A percentile compares a stretch with the other conserved stretches of the same genome.
Evolutionary conservation across 352 stramenopile species (phyloP).

Genomic region (Pythium volutum): DNA sequence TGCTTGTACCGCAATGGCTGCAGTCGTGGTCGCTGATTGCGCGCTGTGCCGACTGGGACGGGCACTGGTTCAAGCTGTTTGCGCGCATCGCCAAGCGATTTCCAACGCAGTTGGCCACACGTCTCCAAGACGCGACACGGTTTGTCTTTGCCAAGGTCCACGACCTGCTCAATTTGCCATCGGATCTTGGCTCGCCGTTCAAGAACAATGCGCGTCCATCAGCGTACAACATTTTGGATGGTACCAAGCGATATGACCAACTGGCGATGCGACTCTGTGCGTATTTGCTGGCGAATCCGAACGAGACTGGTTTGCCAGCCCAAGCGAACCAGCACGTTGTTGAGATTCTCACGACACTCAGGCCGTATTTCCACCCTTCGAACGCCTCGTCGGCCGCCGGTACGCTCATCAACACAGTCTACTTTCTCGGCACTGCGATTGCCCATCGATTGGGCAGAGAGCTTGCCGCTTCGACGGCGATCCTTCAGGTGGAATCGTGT

Average conservation of each 20-base stretch:
- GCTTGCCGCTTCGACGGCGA: conserved; percentile 22
- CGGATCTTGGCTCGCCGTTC: conserved; percentile 60
- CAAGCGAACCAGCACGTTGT: conserved; percentile 46
- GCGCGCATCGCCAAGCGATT: conserved; percentile 57
- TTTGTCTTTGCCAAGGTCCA: conserved; percentile 74
- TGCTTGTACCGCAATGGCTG: conserved; percentile 54
- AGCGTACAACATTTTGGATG: conserved; percentile 43
- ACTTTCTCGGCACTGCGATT: conserved; percentile 52
- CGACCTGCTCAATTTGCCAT: conserved; percentile 55
- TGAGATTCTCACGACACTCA: conserved; percentile 54
- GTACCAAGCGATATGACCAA: conserved; percentile 54
- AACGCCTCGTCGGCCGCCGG: conserved; percentile 62
- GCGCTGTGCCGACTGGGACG: conserved; percentile 56
- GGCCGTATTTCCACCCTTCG: conserved; percentile 72
- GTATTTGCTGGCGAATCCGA: conserved; percentile 38
- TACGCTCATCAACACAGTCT: conserved; percentile 47
- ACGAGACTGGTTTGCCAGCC: conserved; percentile 6
- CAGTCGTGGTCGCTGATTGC: conserved; percentile 52
- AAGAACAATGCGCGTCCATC: conserved; percentile 60
- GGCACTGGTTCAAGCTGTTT: conserved; percentile 72
- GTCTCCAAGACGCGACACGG: conserved; percentile 28
- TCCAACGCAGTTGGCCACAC: conserved; percentile 11
- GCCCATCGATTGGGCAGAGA: conserved; percentile 51
- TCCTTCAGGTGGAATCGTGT: conserved; percentile 32
- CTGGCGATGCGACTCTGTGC: conserved; percentile 55